Evolutionary conservation across 768 basidiomycete genomes (phyloP).

Genomic region (Lactifluus subvellereus): DNA sequence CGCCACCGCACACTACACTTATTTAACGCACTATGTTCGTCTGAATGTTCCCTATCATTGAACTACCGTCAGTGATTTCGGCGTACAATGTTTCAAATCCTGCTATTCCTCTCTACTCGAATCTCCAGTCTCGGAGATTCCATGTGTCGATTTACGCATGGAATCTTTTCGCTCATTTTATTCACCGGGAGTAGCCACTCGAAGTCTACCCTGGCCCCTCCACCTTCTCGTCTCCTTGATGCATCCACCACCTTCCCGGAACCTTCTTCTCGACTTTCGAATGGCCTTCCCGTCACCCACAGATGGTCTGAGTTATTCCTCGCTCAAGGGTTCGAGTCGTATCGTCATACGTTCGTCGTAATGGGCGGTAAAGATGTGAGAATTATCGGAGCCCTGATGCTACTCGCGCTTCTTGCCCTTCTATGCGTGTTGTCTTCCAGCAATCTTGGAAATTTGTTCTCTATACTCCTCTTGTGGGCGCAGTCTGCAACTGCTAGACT

Average conservation of each 20-base stretch:
- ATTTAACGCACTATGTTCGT: background rate
- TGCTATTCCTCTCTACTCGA: background rate
- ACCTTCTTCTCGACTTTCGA: background rate
- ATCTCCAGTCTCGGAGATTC: background rate
- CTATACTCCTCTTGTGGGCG: background rate
- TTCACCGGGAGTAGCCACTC: background rate
- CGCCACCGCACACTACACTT: background rate
- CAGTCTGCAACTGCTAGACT: background rate
- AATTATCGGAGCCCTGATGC: background rate
- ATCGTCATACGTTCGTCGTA: background rate
- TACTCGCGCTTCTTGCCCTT: background rate
- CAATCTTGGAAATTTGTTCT: background rate
- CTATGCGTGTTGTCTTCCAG: background rate
- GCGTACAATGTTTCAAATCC: constrained; percentile 4
- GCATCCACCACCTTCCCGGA: background rate
- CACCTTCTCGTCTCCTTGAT: background rate
- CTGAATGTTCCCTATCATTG: background rate
- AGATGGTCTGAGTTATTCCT: background rate
- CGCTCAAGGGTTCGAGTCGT: background rate
- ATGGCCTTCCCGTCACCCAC: background rate
- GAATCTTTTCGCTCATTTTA: background rate
- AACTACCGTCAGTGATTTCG: background rate
- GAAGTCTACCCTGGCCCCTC: background rate
- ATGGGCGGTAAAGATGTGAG: background rate
- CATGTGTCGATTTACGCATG: background rate